Conservation (phyloP, 805 yeast genomes). For the Metschnikowia lunata region DNA sequence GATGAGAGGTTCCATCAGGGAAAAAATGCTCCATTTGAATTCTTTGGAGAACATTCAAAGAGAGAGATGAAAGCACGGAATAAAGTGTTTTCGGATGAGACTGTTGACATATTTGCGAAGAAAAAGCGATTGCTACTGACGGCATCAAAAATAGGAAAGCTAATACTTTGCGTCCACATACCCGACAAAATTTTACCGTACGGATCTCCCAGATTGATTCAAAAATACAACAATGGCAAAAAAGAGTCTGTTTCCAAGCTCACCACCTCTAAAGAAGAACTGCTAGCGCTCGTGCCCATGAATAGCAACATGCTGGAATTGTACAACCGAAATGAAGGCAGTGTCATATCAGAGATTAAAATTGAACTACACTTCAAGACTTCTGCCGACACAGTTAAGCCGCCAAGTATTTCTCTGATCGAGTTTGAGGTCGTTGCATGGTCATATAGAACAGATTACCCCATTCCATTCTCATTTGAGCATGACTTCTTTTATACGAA, state of each 20-base stretch:
- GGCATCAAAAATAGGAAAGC: slow-evolving; percentile 29
- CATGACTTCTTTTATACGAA: slow-evolving; percentile 40
- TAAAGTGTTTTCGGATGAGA: slow-evolving; percentile 13
- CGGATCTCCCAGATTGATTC: slow-evolving; percentile 34
- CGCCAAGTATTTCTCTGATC: slow-evolving; percentile 32
- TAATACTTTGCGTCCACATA: slow-evolving; percentile 29
- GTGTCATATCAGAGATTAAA: slow-evolving; percentile 21
- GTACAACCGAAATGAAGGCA: slow-evolving; percentile 27
- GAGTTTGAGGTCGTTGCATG: slow-evolving; percentile 38
- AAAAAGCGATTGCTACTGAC: slow-evolving; percentile 35
- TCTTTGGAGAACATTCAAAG: slow-evolving; percentile 2
- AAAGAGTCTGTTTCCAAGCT: not conserved
- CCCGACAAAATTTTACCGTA: slow-evolving; percentile 34
- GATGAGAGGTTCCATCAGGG: not conserved
- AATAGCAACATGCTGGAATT: slow-evolving; percentile 26
- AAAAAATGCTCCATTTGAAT: slow-evolving; percentile 3
- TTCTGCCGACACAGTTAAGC: slow-evolving; percentile 19
- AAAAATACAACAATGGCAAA: slow-evolving; percentile 31
- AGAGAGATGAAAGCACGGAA: slow-evolving; percentile 4
- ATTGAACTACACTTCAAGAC: slow-evolving; percentile 27
- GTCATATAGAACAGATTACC: slow-evolving; percentile 39
- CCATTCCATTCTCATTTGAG: slow-evolving; percentile 35
- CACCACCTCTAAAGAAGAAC: not conserved
- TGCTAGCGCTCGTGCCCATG: slow-evolving; percentile 8
- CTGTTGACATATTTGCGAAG: slow-evolving; percentile 27